These are phyloP conservation scores for Grosmannia huntii DNA, from an alignment of 2,329 filamentous ascomycete genomes.

Conservation along the genomic window DNA sequence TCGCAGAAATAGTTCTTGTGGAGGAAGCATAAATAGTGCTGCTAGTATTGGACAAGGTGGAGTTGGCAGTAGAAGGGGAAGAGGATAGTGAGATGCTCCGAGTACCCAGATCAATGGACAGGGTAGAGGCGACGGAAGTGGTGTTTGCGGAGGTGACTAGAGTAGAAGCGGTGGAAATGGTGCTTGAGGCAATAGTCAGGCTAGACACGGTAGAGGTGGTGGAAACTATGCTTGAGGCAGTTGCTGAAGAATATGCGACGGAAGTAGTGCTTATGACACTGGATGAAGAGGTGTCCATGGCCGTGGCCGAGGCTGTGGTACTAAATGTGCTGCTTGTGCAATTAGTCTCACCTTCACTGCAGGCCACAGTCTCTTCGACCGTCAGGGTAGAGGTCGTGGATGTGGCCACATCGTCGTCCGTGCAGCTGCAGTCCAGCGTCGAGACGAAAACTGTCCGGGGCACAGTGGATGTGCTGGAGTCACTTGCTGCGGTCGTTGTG, in stretches of 20 bases:
- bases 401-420: not conserved
- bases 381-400: not conserved
- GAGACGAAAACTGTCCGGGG: constrained; percentile 8
- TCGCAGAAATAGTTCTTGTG: no score
- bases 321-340: constrained; percentile 1
- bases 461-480: not conserved
- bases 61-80: not conserved
- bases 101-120: not conserved
- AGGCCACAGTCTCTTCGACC: constrained; percentile 4
- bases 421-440: constrained; percentile 10
- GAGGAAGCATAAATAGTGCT: no score
- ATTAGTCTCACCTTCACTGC: constrained; percentile 11
- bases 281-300: not conserved
- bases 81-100: not conserved
- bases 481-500: not conserved
- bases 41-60: not conserved
- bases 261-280: not conserved
- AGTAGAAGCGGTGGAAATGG: not conserved
- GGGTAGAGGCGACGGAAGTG: not conserved
- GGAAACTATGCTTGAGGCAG: not conserved
- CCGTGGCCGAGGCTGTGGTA: not conserved
- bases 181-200: not conserved
- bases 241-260: not conserved
- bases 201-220: not conserved
- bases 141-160: not conserved